These are phyloP conservation scores for Fraxinus albicans DNA, from an alignment of 305 asterid species.

Conservation along the genomic window DNA sequence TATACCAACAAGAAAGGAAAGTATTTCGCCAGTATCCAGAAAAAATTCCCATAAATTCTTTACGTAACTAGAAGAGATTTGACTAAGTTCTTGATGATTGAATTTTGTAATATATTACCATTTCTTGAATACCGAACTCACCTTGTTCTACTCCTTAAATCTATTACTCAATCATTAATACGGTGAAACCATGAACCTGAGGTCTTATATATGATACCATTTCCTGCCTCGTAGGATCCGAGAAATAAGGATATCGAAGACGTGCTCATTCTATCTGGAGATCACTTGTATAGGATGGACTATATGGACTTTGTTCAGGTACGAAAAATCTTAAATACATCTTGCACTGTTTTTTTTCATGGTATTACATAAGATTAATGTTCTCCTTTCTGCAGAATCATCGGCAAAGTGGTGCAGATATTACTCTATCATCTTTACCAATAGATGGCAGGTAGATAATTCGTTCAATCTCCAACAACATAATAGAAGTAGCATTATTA, in stretches of 20 bases:
- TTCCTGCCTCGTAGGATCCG: conserved; percentile 57
- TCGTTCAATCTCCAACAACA: background rate
- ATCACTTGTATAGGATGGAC: conserved; percentile 97
- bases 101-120: background rate
- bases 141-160: background rate
- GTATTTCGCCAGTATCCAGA: background rate
- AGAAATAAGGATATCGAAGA: conserved; percentile 93
- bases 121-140: background rate
- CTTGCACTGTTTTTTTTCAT: background rate
- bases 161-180: background rate
- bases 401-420: conserved; percentile 93
- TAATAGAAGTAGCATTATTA: background rate
- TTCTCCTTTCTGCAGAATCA: conserved; percentile 60
- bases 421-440: conserved; percentile 75
- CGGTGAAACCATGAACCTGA: background rate
- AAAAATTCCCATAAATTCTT: background rate
- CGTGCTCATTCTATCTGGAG: conserved; percentile 93
- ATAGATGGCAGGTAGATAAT: conserved; percentile 69
- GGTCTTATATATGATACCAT: background rate
- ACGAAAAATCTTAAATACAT: conserved; percentile 4
- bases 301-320: conserved; percentile 95
- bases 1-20: background rate
- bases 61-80: background rate
- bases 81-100: background rate
- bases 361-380: conserved; percentile 4